Base-by-base conservation (phyloP, 257 asterid genomes). In the Lantana camara region DNA sequence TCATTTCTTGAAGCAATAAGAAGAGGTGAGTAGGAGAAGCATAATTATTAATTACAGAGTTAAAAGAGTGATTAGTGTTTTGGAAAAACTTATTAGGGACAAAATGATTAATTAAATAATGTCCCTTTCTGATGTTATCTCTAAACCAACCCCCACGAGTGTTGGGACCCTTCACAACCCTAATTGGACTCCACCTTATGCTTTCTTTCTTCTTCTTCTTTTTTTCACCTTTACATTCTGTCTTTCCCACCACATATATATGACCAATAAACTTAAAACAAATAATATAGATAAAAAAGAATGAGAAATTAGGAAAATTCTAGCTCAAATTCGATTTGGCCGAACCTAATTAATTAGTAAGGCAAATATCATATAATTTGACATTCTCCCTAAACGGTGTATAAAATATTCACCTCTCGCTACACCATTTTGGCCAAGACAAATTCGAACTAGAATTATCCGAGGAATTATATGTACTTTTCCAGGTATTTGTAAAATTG, bases 111-210 rank as follows among this genome's bases (percentile, higher is more conserved):
- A 53, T 22, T 44, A 9, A 32, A 46, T 44, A 41, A 22, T 30
- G 55, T 47, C 27, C 58, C 14, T 52, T 59, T 50, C 66, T 51
- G 57, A 59, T 72, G 59, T 60, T 29, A 35, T 19, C 67, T 71
- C 67, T 32, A 16, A 59, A 54, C 69, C 73, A 59, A 60, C 59
- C 70, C 72, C 65, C 70, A 65, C 72, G 70, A 70, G 73, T 58
- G 76, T 48, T 64, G 70, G 23, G 68, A 55, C 55, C 14, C 66
- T 54, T 13, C 23, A 27, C 32, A 27, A 27, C 32, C 32, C 15
- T n/a, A 1, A 11, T 10, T 12, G 2, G 47, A 41, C 16, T 14
- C 16, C 16, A 41, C 16, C 11, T 10, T 41, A 2, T 41, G 47
- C 1, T 40, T 24, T 2, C 3, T 32, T n/a, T 22, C 11, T 13